Evolutionary conservation across 495 filamentous ascomycete genomes (phyloP), one percentile per base, ranked within the genome.

Genomic region (Penicillium psychrofluorescens): DNA sequence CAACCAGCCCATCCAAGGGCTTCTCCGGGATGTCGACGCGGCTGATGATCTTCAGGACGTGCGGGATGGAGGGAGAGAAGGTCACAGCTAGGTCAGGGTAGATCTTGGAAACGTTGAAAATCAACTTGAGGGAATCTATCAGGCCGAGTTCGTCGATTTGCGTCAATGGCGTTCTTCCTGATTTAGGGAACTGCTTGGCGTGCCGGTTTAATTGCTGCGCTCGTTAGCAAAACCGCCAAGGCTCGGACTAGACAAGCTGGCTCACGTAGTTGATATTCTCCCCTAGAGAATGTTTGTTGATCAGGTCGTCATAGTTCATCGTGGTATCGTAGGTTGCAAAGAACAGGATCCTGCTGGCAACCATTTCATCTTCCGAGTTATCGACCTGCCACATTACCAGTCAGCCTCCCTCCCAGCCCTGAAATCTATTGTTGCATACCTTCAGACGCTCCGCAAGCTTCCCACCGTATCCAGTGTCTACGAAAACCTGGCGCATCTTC

Each of bases 31-130:
- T 69, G 14, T 76, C 63, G 8, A 70, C 66, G n/a, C 68, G 66
- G 35, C 60, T 63, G 30, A 98, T 75, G 10, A 95, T 76, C 43
- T 79, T 83, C 46, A 92, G 68, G 10, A 98, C 79, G 43, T 77
- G 74, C 4, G 82, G 77, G 29, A 95, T 75, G 0, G 85, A 81
- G 11, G 71, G 62, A 0, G 79, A 76, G 58, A 95, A 95, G 1
- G 70, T 61, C 13, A 56, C 59, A 15, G 70, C 56, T 10, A 82
- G 68, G 40, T 80, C 68, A 0, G 82, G 78, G 53, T 79, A 83
- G 50, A 83, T 78, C 56, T 88, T 80, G 6, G 80, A 83, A 33
- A 95, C 66, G 61, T 95, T 96, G 68, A 94, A 98, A 7, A 95
- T 63, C 35, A 98, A 71, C 56, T 96, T 95, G 10, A 94, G 66